Evolutionary conservation across 495 filamentous ascomycete genomes (phyloP).

Genomic region (Trichoderma gamsii): DNA sequence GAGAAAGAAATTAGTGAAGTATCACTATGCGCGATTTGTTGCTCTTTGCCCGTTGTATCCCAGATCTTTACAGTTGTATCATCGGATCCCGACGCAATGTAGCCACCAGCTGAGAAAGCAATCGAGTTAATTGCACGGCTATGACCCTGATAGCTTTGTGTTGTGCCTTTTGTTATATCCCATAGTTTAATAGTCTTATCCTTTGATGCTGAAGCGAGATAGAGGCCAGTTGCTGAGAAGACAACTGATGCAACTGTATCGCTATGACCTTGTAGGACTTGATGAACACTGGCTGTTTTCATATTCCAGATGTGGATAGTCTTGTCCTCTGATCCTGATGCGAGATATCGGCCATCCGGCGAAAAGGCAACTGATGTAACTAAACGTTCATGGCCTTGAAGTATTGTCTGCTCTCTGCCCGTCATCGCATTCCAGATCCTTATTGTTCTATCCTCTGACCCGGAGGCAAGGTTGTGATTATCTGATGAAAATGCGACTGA

Average conservation of each 20-base stretch:
- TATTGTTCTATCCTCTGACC: background rate
- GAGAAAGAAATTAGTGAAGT: constrained; percentile 18
- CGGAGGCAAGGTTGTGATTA: background rate
- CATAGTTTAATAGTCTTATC: background rate
- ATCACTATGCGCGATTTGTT: background rate
- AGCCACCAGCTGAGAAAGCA: background rate
- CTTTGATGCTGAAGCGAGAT: background rate
- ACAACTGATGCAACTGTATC: background rate
- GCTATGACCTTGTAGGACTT: background rate
- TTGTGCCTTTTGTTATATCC: background rate
- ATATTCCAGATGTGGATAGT: constrained; percentile 8
- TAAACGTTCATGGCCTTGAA: background rate
- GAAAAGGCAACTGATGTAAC: background rate
- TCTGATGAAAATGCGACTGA: constrained; percentile 1
- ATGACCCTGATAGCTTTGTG: constrained; percentile 21
- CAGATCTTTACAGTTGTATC: background rate
- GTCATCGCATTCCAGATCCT: background rate
- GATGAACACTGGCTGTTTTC: constrained; percentile 1
- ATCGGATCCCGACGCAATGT: background rate
- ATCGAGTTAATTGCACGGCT: background rate
- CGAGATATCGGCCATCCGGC: background rate
- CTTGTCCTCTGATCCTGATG: background rate
- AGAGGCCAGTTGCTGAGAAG: background rate
- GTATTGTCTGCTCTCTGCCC: background rate
- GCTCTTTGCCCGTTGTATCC: background rate